Evolutionary conservation across 2,329 filamentous ascomycete species (phyloP).

Genomic region (Diaporthe sp.): DNA sequence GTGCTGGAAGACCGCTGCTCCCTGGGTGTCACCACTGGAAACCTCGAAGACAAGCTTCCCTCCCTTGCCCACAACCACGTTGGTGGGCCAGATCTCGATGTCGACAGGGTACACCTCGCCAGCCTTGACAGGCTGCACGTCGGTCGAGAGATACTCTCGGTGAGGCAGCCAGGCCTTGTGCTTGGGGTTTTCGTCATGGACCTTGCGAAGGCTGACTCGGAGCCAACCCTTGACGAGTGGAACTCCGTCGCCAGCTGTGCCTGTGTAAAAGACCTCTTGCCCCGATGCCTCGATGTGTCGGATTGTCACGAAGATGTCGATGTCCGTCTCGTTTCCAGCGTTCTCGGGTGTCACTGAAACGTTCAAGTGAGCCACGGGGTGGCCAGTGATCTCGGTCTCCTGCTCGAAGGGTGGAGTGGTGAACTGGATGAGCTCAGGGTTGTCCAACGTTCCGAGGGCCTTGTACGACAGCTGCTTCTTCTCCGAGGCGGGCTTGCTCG

Average conservation of each 20-base stretch:
- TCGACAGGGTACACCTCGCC: conserved; percentile 71
- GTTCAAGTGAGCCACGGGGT: conserved; percentile 73
- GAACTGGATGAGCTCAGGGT: conserved; percentile 69
- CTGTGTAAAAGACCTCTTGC: conserved; percentile 73
- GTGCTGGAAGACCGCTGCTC: conserved; percentile 69
- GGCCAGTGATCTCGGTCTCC: conserved; percentile 78
- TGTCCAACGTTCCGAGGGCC: conserved; percentile 69
- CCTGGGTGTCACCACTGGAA: conserved; percentile 69
- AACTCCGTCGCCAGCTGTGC: conserved; percentile 73
- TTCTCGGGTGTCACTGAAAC: conserved; percentile 71
- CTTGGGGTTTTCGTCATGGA: conserved; percentile 61
- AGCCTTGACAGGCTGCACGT: conserved; percentile 65
- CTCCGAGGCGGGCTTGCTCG: conserved; percentile 45
- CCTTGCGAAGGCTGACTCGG: conserved; percentile 67
- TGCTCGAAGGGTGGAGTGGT: conserved; percentile 66
- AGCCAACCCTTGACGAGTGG: conserved; percentile 76
- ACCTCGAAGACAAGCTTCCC: conserved; percentile 68
- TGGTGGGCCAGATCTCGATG: conserved; percentile 75
- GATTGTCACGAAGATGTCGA: conserved; percentile 74
- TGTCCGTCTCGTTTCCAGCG: conserved; percentile 59
- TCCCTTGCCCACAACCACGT: conserved; percentile 64
- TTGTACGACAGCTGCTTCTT: conserved; percentile 65
- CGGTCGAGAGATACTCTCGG: conserved; percentile 69
- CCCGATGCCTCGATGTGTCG: conserved; percentile 67
- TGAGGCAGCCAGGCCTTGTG: conserved; percentile 68